Evolutionary conservation across 1,284 basidiomycete species (phyloP).

Genomic region (Apiotrichum gamsii): DNA sequence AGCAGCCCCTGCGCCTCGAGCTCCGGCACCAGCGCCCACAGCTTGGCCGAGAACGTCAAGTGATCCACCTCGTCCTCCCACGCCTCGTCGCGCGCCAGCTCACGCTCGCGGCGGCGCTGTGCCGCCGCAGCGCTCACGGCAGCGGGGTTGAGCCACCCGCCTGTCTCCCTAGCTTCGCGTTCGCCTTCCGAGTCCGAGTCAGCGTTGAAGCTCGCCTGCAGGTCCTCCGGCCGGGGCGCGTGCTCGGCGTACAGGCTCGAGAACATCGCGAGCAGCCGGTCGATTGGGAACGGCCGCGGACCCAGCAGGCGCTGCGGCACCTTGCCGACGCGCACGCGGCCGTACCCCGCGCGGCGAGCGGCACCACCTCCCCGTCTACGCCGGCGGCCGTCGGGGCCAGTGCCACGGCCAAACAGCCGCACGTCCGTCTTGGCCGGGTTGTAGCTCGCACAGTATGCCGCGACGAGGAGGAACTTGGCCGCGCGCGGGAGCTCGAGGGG

Average conservation of each 20-base stretch:
- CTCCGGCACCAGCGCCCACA: slow-evolving; percentile 59
- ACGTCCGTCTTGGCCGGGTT: slow-evolving; percentile 77
- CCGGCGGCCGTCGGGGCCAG: slow-evolving; percentile 59
- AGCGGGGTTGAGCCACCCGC: slow-evolving; percentile 5
- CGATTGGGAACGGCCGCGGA: slow-evolving; percentile 72
- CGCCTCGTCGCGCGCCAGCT: slow-evolving; percentile 51
- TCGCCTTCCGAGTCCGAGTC: slow-evolving; percentile 34
- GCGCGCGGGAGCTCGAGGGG: slow-evolving; percentile 53
- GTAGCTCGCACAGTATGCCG: slow-evolving; percentile 76
- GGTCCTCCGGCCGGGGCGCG: slow-evolving; percentile 49
- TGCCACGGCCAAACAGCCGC: slow-evolving; percentile 66
- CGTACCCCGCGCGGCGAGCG: slow-evolving; percentile 45
- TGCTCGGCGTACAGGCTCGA: slow-evolving; percentile 77
- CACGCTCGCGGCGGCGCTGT: slow-evolving; percentile 64
- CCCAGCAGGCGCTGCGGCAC: slow-evolving; percentile 70
- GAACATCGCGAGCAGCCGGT: slow-evolving; percentile 74
- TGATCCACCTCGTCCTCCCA: slow-evolving; percentile 44
- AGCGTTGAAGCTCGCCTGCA: slow-evolving; percentile 18
- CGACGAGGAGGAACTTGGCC: slow-evolving; percentile 70
- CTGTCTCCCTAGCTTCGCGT: slow-evolving; percentile 40
- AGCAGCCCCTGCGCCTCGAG: slow-evolving; percentile 63
- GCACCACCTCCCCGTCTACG: slow-evolving; percentile 52
- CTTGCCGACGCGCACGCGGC: slow-evolving; percentile 36
- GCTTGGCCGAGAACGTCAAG: slow-evolving; percentile 33
- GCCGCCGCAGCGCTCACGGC: slow-evolving; percentile 16